phyloP scores from a whole-genome alignment of 257 asterid genomes.

The Nicotiana sylvestris region DNA sequence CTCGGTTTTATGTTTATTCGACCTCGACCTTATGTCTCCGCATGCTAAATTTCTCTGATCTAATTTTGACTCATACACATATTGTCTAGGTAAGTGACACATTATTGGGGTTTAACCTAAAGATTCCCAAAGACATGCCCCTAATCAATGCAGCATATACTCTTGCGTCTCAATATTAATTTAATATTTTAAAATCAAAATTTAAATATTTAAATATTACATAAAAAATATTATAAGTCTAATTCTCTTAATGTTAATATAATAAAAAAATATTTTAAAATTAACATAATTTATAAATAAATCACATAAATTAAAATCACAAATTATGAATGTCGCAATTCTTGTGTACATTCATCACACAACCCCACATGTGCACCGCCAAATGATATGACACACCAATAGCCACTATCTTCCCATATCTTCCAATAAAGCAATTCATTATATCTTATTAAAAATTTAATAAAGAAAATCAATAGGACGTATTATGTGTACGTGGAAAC shows the following conservation, averaged over 20 bases:
- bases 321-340: background rate
- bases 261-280: no score
- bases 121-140: background rate
- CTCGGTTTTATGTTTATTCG: no score
- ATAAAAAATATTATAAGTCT: no score
- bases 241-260: no score
- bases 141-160: background rate
- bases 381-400: background rate
- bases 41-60: no score
- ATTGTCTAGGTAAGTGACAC: background rate
- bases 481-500: constrained; percentile 38
- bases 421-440: background rate
- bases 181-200: no score
- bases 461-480: background rate
- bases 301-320: no score
- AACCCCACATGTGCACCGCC: constrained; percentile 6
- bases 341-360: background rate
- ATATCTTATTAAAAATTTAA: background rate
- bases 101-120: background rate
- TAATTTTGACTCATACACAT: no score
- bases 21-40: no score
- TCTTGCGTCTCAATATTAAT: no score
- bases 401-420: background rate
- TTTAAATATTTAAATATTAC: no score
- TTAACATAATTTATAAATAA: no score